A percentile compares a stretch with the other conserved stretches of the same genome.
Evolutionary conservation across 1,284 basidiomycete species (phyloP).

Genomic region (Phenoliferia sp.): DNA sequence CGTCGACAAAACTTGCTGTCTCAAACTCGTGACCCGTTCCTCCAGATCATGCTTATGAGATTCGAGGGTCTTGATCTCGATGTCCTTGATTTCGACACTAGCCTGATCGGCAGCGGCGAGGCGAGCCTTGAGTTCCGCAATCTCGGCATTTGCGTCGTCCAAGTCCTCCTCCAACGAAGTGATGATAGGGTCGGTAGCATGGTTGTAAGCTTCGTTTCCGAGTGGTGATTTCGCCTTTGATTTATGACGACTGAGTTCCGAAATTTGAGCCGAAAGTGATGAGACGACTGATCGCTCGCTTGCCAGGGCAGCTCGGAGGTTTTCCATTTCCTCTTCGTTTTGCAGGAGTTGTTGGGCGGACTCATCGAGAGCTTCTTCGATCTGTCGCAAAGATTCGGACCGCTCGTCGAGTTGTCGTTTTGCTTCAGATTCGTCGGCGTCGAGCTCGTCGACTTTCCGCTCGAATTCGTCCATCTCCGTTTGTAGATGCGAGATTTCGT

Average conservation of each 20-base stretch:
- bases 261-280: slow-evolving; percentile 21
- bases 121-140: slow-evolving; percentile 63
- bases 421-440: slow-evolving; percentile 3
- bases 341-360: slow-evolving; percentile 31
- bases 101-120: slow-evolving; percentile 48
- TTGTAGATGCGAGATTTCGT: neutral
- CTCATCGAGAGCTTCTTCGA: slow-evolving; percentile 28
- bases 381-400: slow-evolving; percentile 28
- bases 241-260: slow-evolving; percentile 29
- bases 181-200: slow-evolving; percentile 44
- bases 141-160: slow-evolving; percentile 72
- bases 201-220: slow-evolving; percentile 52
- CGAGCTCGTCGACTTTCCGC: slow-evolving; percentile 7
- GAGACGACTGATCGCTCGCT: slow-evolving; percentile 21
- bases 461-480: slow-evolving; percentile 3
- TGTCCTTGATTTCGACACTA: slow-evolving; percentile 65
- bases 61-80: slow-evolving; percentile 66
- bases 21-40: slow-evolving; percentile 58
- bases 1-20: slow-evolving; percentile 42
- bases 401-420: slow-evolving; percentile 46
- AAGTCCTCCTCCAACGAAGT: slow-evolving; percentile 63
- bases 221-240: slow-evolving; percentile 26
- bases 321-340: slow-evolving; percentile 29
- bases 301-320: slow-evolving; percentile 19
- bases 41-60: slow-evolving; percentile 66